A percentile compares a stretch with the other conserved stretches of the same genome.
Conservation (phyloP, 371 early-diverging fungal species). For the Apophysomyces variabilis region DNA sequence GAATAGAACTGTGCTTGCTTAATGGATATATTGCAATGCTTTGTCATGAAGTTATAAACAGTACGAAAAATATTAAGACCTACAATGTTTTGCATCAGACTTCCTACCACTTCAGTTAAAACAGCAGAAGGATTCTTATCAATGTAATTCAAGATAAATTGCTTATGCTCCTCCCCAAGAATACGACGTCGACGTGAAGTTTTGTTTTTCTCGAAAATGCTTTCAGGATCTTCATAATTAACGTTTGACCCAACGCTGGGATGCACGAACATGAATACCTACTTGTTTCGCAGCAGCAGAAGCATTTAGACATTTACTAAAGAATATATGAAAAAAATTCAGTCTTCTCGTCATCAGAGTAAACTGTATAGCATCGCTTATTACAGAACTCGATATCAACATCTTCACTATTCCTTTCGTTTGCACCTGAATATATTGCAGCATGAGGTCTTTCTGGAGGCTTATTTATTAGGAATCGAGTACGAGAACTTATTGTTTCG, state of each 20-base stretch:
- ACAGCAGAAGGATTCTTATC: conserved; percentile 22
- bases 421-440: too few relatives aligned
- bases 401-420: not conserved
- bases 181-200: conserved; percentile 12
- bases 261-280: conserved; percentile 28
- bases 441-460: too few relatives aligned
- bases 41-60: conserved; percentile 6
- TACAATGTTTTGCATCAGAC: conserved; percentile 20
- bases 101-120: conserved; percentile 22
- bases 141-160: conserved; percentile 6
- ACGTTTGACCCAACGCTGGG: conserved; percentile 23
- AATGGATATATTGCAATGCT: not conserved
- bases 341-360: conserved; percentile 1
- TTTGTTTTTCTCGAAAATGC: conserved; percentile 22
- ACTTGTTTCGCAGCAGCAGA: conserved; percentile 28
- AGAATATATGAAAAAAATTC: not conserved
- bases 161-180: conserved; percentile 1
- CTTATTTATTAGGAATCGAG: too few relatives aligned
- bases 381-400: not conserved
- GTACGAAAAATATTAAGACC: conserved; percentile 17
- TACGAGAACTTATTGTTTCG: too few relatives aligned
- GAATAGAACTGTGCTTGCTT: too few relatives aligned
- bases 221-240: conserved; percentile 24
- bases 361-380: not conserved
- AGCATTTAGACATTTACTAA: conserved; percentile 16